Evolutionary conservation across 2,329 filamentous ascomycete genomes (phyloP), one percentile per base, ranked within the genome.

Genomic region (Cytospora leucostoma): DNA sequence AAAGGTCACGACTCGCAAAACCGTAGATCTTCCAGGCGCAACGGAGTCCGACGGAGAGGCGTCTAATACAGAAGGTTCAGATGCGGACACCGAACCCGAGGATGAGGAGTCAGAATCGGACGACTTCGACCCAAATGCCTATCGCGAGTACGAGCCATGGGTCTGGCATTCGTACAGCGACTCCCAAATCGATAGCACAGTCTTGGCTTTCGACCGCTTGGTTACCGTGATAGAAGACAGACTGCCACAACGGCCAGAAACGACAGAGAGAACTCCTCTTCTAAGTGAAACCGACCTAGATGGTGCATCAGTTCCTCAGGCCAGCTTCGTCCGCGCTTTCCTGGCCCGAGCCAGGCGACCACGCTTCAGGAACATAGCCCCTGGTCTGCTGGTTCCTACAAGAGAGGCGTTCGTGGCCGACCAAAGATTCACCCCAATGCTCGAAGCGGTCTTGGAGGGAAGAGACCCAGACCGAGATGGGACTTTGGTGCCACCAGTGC

Each of bases 121-220:
- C 37, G 12, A 38, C 12, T 38, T 38, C 12, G 37, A 38, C 12
- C 37, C 37, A 11, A 38, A 38, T 5, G 13, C 11, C 12, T 13
- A 38, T 38, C 37, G 37, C 37, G 67, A 56, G 35, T 34, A 34
- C 27, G 53, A 34, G n/a, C 35, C 53, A 11, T 56, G 53, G 53
- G 33, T 35, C 53, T 56, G 53, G 53, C 53, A 38, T 32, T 35
- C 53, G 10, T 56, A 56, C 17, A 19, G 21, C 53, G 32, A 10
- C 53, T 19, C n/a, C 10, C 53, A 56, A n/a, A 27, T 56, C 7
- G 66, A 67, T 32, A 67, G 54, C 33, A 62, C 65, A 7, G 57
- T 69, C 15, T 57, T 59, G 40, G 67, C 67, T 5, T 67, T 67
- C n/a, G 57, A 65, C 13, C 61, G 47, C n/a, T 63, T 66, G 57